Percentiles rank a stretch among this genome's conserved stretches.
These are phyloP conservation scores for Talaromyces amestolkiae DNA, from an alignment of 2,329 filamentous ascomycete genomes.

Conservation along the genomic window DNA sequence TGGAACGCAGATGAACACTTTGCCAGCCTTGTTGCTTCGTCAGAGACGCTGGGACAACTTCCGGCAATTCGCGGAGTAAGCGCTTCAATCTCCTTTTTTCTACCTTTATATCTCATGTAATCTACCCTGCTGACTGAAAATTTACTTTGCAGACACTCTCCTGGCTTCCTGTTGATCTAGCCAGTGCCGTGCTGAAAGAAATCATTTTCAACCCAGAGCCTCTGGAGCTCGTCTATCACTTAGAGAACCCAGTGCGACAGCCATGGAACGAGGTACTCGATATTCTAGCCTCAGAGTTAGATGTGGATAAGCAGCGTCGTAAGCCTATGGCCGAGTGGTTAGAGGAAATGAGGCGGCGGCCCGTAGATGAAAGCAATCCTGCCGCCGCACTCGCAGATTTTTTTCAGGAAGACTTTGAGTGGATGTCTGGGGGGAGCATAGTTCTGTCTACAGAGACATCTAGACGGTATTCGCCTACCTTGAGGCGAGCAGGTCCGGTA, in stretches of 20 bases:
- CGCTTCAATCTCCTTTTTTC: background rate
- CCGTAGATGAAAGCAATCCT: constrained; percentile 25
- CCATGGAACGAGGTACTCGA: constrained; percentile 38
- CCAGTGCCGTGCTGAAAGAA: constrained; percentile 35
- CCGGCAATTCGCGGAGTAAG: constrained; percentile 39
- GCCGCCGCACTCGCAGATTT: constrained; percentile 30
- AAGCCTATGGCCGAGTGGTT: background rate
- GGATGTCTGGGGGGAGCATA: constrained; percentile 49
- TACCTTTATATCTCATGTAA: too few species aligned
- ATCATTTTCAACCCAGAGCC: constrained; percentile 27
- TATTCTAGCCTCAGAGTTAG: constrained; percentile 34
- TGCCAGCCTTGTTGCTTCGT: constrained; percentile 43
- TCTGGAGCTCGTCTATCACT: constrained; percentile 42
- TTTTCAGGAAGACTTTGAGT: constrained; percentile 31
- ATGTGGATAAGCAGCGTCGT: constrained; percentile 22
- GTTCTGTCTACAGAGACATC: constrained; percentile 38
- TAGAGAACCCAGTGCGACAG: constrained; percentile 47
- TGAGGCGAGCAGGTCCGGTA: constrained; percentile 34
- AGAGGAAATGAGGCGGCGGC: constrained; percentile 6
- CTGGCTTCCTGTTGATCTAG: constrained; percentile 50
- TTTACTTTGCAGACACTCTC: constrained; percentile 26
- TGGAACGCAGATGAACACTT: constrained; percentile 48
- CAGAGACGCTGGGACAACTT: constrained; percentile 36
- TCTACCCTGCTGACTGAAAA: background rate
- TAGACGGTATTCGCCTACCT: constrained; percentile 36